Conservation (phyloP, 257 asterid species). For the Striga asiatica region DNA sequence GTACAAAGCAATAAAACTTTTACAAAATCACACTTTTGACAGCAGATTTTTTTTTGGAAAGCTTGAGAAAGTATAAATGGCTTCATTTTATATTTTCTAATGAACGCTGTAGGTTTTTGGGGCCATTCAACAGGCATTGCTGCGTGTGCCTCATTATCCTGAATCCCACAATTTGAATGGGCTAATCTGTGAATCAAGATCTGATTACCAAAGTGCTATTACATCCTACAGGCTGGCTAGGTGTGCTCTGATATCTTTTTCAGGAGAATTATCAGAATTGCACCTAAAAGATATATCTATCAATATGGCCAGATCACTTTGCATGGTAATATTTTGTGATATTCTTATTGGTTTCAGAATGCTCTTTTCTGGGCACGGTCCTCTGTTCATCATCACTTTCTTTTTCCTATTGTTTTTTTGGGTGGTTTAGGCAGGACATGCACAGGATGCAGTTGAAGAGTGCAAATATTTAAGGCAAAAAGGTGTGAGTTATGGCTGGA, state of each 20-base stretch:
- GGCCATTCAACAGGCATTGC: constrained; percentile 81
- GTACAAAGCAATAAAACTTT: constrained; percentile 27
- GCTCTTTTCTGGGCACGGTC: background rate
- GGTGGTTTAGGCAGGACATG: constrained; percentile 63
- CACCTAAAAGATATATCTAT: constrained; percentile 43
- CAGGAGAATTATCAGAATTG: constrained; percentile 34
- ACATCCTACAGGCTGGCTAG: constrained; percentile 74
- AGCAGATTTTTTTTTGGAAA: background rate
- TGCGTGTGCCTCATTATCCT: constrained; percentile 77
- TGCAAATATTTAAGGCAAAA: constrained; percentile 56
- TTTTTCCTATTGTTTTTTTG: constrained; percentile 14
- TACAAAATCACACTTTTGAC: background rate
- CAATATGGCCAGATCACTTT: constrained; percentile 83
- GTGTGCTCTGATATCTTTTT: constrained; percentile 39
- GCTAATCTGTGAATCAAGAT: constrained; percentile 76
- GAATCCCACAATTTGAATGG: constrained; percentile 93
- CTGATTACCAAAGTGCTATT: constrained; percentile 68
- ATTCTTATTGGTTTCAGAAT: constrained; percentile 9
- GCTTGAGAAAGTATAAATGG: constrained; percentile 7
- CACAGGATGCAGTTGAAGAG: constrained; percentile 57
- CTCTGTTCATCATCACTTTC: background rate
- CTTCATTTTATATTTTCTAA: background rate
- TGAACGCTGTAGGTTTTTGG: constrained; percentile 59
- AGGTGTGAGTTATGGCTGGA: constrained; percentile 42
- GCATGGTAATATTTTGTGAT: constrained; percentile 43